Evolutionary conservation across 1,284 basidiomycete species (phyloP), one percentile per base, ranked within the genome.

Genomic region (Sanghuangporus baumii): DNA sequence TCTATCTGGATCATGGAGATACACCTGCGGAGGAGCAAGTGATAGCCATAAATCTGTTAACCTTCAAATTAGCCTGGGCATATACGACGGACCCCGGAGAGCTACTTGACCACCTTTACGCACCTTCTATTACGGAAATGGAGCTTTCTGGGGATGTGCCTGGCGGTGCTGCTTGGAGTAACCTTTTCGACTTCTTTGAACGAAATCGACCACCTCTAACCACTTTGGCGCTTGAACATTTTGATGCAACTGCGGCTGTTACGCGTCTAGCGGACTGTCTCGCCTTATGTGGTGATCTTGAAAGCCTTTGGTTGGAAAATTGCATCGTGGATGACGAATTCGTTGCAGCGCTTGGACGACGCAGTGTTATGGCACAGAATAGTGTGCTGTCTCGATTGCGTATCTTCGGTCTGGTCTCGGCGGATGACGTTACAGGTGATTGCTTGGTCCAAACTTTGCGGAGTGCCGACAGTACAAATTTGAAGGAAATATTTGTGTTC

Each of bases 401-500:
- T 16, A 50, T 41, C 16, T 57, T 64, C n/a, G 62, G 62, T 3
- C 34, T 64, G 8, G 58, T 60, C 6, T 55, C 58, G 26, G 46
- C 54, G 11, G 54, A 64, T 7, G 54, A 60, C 14, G 54, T 64
- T 20, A 40, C 43, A 2, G 62, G 62, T 2, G 43, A 60, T n/a
- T 56, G 55, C n/a, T 43, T 64, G 9, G 43, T 60, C n/a, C 62
- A 57, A 20, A n/a, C 47, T 9, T 57, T 64, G 18, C 50, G 48
- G 36, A 56, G 55, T 43, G 37, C 43, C 4, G 46, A 60, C 12
- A 56, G 18, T 2, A 43, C 40, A 14, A n/a, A 26, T 3, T 51
- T 64, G 37, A 60, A 57, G 54, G 62, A 60, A 34, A n/a, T 64
- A 8, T 64, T 48, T 52, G 52, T 64, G 16, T 60, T 64, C 37